Conservation (phyloP, 129 eudicot species). For the Flaveria linearis region DNA sequence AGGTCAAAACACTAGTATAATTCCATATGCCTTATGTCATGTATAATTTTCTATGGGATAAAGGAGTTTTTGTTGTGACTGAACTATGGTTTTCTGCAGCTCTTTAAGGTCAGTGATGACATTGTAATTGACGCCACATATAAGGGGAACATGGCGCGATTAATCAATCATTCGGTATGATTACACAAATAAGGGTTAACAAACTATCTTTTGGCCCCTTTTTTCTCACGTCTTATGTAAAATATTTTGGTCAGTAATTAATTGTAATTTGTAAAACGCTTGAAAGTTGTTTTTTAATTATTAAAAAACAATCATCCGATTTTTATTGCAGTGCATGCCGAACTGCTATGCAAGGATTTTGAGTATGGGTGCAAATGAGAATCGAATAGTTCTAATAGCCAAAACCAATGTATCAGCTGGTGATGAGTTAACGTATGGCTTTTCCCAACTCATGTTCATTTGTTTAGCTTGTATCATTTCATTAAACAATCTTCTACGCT, state of each 20-base stretch:
- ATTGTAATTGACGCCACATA: constrained; percentile 79
- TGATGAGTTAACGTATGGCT: constrained; percentile 73
- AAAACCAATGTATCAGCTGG: constrained; percentile 74
- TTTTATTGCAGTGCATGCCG: constrained; percentile 79
- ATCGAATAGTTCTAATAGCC: constrained; percentile 81
- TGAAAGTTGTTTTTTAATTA: background rate
- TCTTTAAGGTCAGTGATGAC: constrained; percentile 86
- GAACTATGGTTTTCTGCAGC: constrained; percentile 51
- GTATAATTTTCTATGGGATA: background rate
- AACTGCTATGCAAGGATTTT: constrained; percentile 90
- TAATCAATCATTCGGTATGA: constrained; percentile 90
- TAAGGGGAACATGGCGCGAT: constrained; percentile 82
- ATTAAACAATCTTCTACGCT: background rate
- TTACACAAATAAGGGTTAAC: background rate
- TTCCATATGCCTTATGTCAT: background rate
- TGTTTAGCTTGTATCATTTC: background rate
- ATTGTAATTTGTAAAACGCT: background rate
- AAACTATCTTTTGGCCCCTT: background rate
- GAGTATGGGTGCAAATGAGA: constrained; percentile 66
- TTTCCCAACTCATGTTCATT: constrained; percentile 8
- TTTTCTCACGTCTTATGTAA: background rate
- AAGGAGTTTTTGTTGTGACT: constrained; percentile 1
- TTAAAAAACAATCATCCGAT: background rate
- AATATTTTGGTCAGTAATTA: background rate
- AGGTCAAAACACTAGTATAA: background rate